Base-by-base conservation (phyloP, 441 rosid species). In the Pelargonium cotyledonis region DNA sequence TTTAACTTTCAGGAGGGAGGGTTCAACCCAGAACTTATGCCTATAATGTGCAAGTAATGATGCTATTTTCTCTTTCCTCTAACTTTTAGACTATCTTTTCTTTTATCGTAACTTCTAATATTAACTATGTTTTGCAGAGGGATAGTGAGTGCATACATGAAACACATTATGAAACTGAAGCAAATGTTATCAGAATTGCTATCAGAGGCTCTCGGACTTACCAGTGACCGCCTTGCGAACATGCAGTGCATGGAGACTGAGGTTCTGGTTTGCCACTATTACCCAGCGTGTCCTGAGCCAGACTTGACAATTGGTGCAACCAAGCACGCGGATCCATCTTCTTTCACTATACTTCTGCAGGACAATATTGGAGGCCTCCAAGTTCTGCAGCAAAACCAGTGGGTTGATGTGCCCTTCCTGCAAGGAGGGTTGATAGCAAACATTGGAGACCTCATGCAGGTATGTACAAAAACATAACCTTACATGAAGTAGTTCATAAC, bases 391-490 rank as follows among this genome's bases (percentile, higher is more conserved):
- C 43, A 68, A n/a, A 63, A 15, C 26, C 76, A 67, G 26, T 68
- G 72, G 76, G 2, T 73, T n/a, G 68, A 73, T 64, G 72, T 73
- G 47, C 40, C 44, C 6, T 70, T 60, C 7, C 23, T 68, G 55
- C 44, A 63, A 41, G 76, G 76, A 35, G 76, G 63, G 6, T 14
- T 87, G 9, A 79, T 80, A 2, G 76, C 84, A 19, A 85, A 87
- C 80, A 72, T 84, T 3, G 89, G 89, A 0, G 89, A 87, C 70
- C 77, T 84, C 81, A 72, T 85, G 77, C 91, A 83, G 86, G 88
- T 84, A 65, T 15, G 21, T 41, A 10, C 41, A 26, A 14, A 35
- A 31, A 41, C 67, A 31, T 0, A 16, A 35, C 21, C 15, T 64
- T 31, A 8, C 0, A 35, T 6, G 40, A 18, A 38, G 9, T 9